Evolutionary conservation across 495 filamentous ascomycete species (phyloP), one percentile per base, ranked within the genome.

Genomic region (Parathielavia hyrcaniae): DNA sequence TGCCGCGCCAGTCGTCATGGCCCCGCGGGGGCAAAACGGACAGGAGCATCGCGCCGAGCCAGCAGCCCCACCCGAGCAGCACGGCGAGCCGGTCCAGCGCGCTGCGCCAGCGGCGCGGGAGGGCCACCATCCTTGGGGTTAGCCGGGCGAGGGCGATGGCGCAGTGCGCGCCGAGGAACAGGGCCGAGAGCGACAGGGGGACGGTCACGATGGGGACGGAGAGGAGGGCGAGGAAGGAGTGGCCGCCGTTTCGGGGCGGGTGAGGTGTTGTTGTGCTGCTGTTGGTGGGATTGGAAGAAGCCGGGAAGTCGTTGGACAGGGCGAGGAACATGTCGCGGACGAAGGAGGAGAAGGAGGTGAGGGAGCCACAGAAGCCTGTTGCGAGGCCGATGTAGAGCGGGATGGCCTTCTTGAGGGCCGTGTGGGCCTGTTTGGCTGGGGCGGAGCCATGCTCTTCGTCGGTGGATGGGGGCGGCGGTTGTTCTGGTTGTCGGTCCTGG

Each of bases 301-400:
- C n/a, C n/a, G 59, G 43, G 12, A 90, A 73, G 52, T 83, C 80
- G 66, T 96, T 95, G 8, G 88, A 85, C 13, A 97, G 69, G 0
- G 89, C 85, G n/a, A 95, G 77, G 70, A 95, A 96, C 48, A 79
- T 71, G 65, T 95, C 92, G 5, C 91, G 83, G 41, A 91, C 86
- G 67, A 96, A 96, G 13, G 88, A 84, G 0, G 91, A 96, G 72
- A 97, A 97, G 39, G 86, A 90, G 4, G 93, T 97, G 52, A 93
- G 86, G 63, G 84, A 90, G 54, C 93, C 93, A 70, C 93, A 97
- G 74, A 95, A 97, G 13, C 93, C 93, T 3, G 89, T 95, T 0
- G 92, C 83, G 1, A 98, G 83, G 19, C 93, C 93, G 55, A 97
- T 88, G 68, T 93, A 97, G 0, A 96, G 78, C 0, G 91, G 91